phyloP scores from a whole-genome alignment of 495 filamentous ascomycete species.

The Rostrohypoxylon terebratum region DNA sequence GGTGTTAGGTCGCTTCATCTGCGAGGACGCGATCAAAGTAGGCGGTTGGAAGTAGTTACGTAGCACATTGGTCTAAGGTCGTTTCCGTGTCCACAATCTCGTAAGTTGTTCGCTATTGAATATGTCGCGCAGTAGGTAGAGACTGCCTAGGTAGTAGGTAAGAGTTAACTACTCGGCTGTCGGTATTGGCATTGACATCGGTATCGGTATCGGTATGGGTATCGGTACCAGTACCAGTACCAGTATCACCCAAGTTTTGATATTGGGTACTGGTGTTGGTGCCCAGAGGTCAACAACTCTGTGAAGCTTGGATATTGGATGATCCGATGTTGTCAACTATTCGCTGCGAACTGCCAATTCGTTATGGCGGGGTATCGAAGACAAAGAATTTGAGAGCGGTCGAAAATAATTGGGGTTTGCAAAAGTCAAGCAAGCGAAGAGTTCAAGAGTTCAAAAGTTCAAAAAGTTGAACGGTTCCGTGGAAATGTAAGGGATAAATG shows the following conservation, averaged over 20 bases:
- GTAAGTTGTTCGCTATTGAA: background rate
- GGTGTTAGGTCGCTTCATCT: slow-evolving; percentile 50
- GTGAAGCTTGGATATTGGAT: background rate
- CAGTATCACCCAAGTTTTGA: too few species aligned
- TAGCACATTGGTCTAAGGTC: slow-evolving; percentile 2
- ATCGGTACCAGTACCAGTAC: too few species aligned
- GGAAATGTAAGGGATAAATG: background rate
- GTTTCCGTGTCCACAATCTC: too few species aligned
- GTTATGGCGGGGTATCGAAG: background rate
- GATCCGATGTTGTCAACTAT: too few species aligned
- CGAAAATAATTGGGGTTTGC: background rate
- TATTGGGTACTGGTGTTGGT: too few species aligned
- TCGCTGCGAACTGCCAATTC: slow-evolving; percentile 10
- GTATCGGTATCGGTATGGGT: too few species aligned
- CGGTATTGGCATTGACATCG: background rate
- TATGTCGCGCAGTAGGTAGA: background rate
- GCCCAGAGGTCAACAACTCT: background rate
- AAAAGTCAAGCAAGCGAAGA: background rate
- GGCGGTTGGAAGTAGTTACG: background rate
- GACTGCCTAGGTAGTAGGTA: too few species aligned
- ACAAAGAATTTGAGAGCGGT: slow-evolving; percentile 15
- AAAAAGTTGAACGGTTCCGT: background rate
- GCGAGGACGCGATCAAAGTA: slow-evolving; percentile 22
- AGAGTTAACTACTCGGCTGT: background rate
- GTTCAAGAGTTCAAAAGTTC: background rate